Percentiles rank a stretch among this genome's conserved stretches.
phyloP scores from a whole-genome alignment of 768 basidiomycete species.

The Tylopilus cervinicoccineus region DNA sequence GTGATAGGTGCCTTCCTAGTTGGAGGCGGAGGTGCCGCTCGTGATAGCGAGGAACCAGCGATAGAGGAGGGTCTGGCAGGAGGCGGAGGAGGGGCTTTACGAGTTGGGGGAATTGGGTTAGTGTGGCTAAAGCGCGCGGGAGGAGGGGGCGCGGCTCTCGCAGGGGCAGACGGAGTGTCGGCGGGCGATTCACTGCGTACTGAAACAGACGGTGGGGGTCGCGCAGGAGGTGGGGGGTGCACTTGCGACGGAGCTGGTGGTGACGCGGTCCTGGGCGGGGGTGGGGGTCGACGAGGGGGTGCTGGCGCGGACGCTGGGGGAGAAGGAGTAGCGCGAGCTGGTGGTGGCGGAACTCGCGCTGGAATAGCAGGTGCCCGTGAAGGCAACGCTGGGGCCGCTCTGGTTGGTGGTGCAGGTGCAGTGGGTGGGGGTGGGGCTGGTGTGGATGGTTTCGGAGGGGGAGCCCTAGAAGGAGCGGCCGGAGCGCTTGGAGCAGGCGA shows the following conservation, averaged over 20 bases:
- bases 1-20: conserved; percentile 33
- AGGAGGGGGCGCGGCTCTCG: conserved; percentile 23
- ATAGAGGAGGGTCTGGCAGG: conserved; percentile 40
- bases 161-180: conserved; percentile 7
- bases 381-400: conserved; percentile 35
- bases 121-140: conserved; percentile 23
- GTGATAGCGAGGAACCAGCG: conserved; percentile 22
- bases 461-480: conserved; percentile 26
- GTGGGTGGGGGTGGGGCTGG: conserved; percentile 33
- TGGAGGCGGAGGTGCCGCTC: conserved; percentile 39
- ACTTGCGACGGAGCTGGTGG: conserved; percentile 27
- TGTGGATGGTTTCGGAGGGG: conserved; percentile 29
- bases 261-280: conserved; percentile 28
- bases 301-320: conserved; percentile 19
- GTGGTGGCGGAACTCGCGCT: conserved; percentile 42
- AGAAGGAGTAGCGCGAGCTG: conserved; percentile 32
- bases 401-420: conserved; percentile 31
- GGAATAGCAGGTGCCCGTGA: conserved; percentile 41
- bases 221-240: conserved; percentile 23
- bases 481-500: conserved; percentile 26
- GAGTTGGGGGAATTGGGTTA: conserved; percentile 23
- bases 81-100: conserved; percentile 42
- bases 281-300: conserved; percentile 31
- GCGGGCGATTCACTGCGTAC: conserved; percentile 25
- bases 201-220: conserved; percentile 25